Percentiles rank a stretch among this genome's conserved stretches.
These are phyloP conservation scores for Reticulascus tulasneorum DNA, from an alignment of 2,329 filamentous ascomycete genomes.

Conservation along the genomic window DNA sequence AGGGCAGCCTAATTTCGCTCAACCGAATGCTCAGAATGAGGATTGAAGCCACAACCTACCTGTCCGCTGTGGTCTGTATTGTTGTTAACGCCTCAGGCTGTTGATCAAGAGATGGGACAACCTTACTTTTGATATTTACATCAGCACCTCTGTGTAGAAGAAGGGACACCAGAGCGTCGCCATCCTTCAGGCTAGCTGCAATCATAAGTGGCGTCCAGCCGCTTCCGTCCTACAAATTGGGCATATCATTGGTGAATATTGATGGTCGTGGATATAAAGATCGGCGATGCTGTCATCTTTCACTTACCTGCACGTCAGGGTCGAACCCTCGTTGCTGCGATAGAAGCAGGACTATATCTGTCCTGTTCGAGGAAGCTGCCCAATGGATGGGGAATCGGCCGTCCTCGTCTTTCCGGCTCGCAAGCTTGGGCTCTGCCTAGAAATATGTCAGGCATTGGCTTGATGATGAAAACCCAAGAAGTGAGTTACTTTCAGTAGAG, in stretches of 20 bases:
- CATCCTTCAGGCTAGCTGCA: slow-evolving; percentile 68
- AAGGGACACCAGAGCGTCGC: slow-evolving; percentile 63
- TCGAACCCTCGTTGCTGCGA: slow-evolving; percentile 72
- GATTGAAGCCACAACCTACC: slow-evolving; percentile 28
- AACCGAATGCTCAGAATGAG: slow-evolving; percentile 5
- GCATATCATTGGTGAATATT: too few species aligned
- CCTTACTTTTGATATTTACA: slow-evolving; percentile 66
- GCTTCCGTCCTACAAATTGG: slow-evolving; percentile 72
- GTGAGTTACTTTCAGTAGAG: slow-evolving; percentile 31
- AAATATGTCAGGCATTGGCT: not conserved
- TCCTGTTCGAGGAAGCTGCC: slow-evolving; percentile 80
- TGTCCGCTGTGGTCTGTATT: slow-evolving; percentile 60
- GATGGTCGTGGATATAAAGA: not conserved
- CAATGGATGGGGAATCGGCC: slow-evolving; percentile 90
- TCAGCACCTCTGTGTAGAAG: slow-evolving; percentile 68
- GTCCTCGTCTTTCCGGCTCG: slow-evolving; percentile 72
- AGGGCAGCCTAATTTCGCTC: slow-evolving; percentile 63
- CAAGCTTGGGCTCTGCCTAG: slow-evolving; percentile 75
- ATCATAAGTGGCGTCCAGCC: slow-evolving; percentile 88
- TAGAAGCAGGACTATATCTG: slow-evolving; percentile 70
- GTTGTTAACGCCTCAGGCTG: not conserved
- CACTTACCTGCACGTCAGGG: slow-evolving; percentile 67
- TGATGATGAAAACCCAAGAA: slow-evolving; percentile 27
- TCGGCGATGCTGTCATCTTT: not conserved
- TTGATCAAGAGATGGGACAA: not conserved